phyloP scores from a whole-genome alignment of 257 asterid species.

The Vinca minor region DNA sequence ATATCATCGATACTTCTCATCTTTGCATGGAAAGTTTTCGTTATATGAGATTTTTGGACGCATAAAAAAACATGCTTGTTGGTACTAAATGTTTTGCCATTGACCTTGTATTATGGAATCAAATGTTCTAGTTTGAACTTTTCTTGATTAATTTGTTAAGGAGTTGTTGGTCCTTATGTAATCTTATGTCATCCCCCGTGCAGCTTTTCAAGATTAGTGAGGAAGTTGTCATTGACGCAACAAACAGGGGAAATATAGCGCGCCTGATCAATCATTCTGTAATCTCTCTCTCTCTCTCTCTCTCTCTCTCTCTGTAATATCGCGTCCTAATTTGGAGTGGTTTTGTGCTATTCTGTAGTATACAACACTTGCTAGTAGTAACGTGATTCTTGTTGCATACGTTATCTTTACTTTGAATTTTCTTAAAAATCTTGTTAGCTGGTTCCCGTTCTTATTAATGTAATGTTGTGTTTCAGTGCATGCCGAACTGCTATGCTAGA shows the following conservation, averaged over 20 bases:
- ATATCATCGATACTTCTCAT: no score
- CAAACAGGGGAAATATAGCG: constrained; percentile 84
- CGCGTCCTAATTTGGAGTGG: no score
- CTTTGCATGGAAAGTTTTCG: no score
- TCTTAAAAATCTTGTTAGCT: no score
- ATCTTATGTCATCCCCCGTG: constrained; percentile 14
- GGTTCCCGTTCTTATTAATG: no score
- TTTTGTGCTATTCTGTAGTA: neutral
- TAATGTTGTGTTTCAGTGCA: constrained; percentile 60
- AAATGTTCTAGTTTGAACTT: neutral
- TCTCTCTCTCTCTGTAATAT: no score
- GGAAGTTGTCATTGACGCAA: constrained; percentile 89
- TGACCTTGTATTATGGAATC: no score
- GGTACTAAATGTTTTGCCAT: no score
- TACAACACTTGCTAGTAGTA: neutral
- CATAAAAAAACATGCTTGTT: no score
- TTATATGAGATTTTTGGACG: no score
- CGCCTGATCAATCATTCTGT: constrained; percentile 98
- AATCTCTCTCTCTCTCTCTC: constrained; percentile 21
- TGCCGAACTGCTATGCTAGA: constrained; percentile 94
- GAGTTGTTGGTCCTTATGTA: neutral
- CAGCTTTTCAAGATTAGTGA: constrained; percentile 96
- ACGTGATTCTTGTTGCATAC: no score
- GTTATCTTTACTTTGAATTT: neutral
- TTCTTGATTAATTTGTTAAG: neutral